These are phyloP conservation scores for Cyberlindnera euphorbiiphila DNA, from an alignment of 805 yeast genomes.

Conservation along the genomic window DNA sequence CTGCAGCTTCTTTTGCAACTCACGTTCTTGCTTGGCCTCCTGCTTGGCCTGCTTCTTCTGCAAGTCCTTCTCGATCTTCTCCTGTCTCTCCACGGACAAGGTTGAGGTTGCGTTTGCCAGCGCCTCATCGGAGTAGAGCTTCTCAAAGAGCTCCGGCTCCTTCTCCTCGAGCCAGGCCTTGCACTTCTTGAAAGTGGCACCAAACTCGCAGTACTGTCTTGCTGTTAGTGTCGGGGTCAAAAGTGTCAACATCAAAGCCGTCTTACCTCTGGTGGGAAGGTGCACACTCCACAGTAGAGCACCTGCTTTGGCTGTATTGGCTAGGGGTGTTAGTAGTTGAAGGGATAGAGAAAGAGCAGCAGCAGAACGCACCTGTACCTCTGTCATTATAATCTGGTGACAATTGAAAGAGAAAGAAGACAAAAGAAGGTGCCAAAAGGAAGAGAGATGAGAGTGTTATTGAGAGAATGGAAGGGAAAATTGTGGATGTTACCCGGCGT, in stretches of 20 bases:
- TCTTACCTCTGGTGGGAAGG: slow-evolving; percentile 68
- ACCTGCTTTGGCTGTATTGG: slow-evolving; percentile 37
- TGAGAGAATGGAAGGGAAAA: no score
- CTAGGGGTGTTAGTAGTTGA: slow-evolving; percentile 6
- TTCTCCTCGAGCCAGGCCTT: slow-evolving; percentile 71
- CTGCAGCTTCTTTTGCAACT: slow-evolving; percentile 69
- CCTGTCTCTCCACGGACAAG: slow-evolving; percentile 72
- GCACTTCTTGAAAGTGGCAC: slow-evolving; percentile 76
- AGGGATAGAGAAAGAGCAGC: neutral
- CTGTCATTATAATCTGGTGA: slow-evolving; percentile 8
- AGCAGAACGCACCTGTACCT: slow-evolving; percentile 9
- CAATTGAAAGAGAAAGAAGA: neutral
- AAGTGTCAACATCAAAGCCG: no score
- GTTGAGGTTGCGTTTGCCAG: slow-evolving; percentile 55
- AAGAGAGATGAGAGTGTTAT: no score
- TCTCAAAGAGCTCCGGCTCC: slow-evolving; percentile 51
- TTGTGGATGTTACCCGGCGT: slow-evolving; percentile 4
- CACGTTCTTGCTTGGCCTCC: slow-evolving; percentile 81
- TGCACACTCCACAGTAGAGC: slow-evolving; percentile 73
- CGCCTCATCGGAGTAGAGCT: slow-evolving; percentile 59
- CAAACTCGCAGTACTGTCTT: slow-evolving; percentile 77
- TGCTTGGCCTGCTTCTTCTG: slow-evolving; percentile 84
- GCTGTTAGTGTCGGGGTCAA: slow-evolving; percentile 14
- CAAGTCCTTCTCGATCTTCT: slow-evolving; percentile 74
- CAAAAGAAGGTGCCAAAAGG: no score